Evolutionary conservation across 1,139 yeast species (phyloP), one percentile per base, ranked within the genome.

Genomic region (Magnusiomyces sp.): DNA sequence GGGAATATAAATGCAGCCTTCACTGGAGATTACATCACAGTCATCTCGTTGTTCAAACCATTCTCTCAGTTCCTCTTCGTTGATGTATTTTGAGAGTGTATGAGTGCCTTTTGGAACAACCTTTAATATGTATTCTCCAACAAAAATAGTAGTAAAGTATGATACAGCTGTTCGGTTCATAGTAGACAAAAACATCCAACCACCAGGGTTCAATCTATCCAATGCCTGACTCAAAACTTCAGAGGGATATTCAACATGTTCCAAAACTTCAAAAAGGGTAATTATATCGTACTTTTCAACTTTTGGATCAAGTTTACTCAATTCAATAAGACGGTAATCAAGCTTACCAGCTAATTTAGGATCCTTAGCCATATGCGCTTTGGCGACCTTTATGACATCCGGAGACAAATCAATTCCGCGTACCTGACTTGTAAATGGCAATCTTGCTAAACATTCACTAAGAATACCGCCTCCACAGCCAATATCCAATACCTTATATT

Each of bases 401-500:
- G 76, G 72, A 0, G 97, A 85, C 59, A 92, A 74, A 66, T 92
- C 98, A 46, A 92, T 79, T 1, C 95, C 99, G 49, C 72, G 73
- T 2, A 92, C 97, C 3, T 68, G 63, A 5, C 47, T 48, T 10
- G 56, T 53, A 55, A 74, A 77, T 9, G 78, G 76, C 58, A 86
- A 69, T 56, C 99, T 72, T 0, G 96, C 96, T 64, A 92, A 68
- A 1, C 95, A 81, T 63, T 92, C 99, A 3, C 90, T 72, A 41
- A 92, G 71, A 31, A 92, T 82, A 0, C 99, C 99, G 6, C 98
- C 99, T 20, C 99, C 99, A 63, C 98, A 94, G 0, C 99, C 99
- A 50, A 92, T 82, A 63, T 92, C 99, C 53, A 92, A 69, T 0
- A 81, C 90, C 13, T 68, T 66, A 48, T 79, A 68, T 47, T 73